Evolutionary conservation across 768 basidiomycete species (phyloP).

Genomic region (Coprinellus micaceus): DNA sequence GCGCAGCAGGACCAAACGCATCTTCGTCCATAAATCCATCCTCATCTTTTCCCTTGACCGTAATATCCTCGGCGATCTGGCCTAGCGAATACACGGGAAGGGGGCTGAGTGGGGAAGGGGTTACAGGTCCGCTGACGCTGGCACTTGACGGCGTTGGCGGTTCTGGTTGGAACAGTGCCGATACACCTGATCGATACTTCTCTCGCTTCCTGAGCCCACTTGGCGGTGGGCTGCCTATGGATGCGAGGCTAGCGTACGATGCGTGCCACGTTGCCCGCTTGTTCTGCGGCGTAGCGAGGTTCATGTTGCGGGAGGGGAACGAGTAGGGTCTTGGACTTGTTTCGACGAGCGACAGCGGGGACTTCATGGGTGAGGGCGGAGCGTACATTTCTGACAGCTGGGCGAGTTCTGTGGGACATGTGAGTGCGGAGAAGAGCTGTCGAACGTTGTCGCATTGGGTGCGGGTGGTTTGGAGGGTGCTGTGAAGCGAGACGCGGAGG

Average conservation of each 20-base stretch:
- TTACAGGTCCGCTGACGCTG: conserved; percentile 24
- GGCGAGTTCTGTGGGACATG: conserved; percentile 64
- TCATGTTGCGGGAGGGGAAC: conserved; percentile 37
- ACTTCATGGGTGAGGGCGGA: conserved; percentile 58
- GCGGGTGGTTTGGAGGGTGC: conserved; percentile 71
- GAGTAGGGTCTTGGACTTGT: conserved; percentile 34
- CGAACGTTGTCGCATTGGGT: conserved; percentile 81
- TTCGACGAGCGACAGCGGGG: conserved; percentile 22
- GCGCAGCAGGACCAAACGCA: conserved; percentile 58
- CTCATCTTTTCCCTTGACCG: conserved; percentile 31
- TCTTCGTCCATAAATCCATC: conserved; percentile 28
- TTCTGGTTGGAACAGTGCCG: conserved; percentile 37
- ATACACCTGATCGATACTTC: conserved; percentile 53
- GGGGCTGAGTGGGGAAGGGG: conserved; percentile 21
- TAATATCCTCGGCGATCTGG: conserved; percentile 16
- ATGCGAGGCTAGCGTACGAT: conserved; percentile 50
- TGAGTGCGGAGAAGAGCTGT: conserved; percentile 71
- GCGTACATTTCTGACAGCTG: conserved; percentile 89
- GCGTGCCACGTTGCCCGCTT: conserved; percentile 77
- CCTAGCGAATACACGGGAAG: conserved; percentile 9
- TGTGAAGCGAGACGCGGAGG: conserved; percentile 70
- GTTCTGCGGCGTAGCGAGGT: conserved; percentile 25
- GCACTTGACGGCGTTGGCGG: not conserved
- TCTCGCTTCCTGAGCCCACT: conserved; percentile 39
- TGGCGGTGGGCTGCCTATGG: conserved; percentile 43